phyloP scores from a whole-genome alignment of 306 rosid genomes.

The Malus asiatica region DNA sequence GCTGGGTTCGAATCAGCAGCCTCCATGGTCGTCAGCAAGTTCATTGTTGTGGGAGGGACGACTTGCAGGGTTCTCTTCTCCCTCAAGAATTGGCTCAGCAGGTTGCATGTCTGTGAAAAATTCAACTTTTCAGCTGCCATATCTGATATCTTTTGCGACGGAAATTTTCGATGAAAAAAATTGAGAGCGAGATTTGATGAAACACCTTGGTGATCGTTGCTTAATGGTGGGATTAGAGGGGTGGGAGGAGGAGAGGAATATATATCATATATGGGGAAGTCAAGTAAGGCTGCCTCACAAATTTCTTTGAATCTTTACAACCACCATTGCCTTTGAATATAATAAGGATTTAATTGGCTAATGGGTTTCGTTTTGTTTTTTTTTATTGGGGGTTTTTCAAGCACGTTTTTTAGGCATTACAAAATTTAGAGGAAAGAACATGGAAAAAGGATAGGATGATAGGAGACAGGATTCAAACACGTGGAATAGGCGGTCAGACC shows the following conservation, averaged over 20 bases:
- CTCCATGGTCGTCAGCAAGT: conserved; percentile 38
- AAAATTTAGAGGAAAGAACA: background rate
- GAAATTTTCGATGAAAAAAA: no score
- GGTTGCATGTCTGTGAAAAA: conserved; percentile 66
- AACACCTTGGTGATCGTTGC: background rate
- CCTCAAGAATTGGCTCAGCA: conserved; percentile 66
- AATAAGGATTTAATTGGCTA: background rate
- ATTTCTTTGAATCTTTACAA: conserved; percentile 26
- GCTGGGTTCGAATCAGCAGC: conserved; percentile 15
- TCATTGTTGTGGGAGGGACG: conserved; percentile 14
- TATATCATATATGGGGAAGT: background rate
- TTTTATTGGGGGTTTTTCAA: background rate
- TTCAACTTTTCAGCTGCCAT: conserved; percentile 49
- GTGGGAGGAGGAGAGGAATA: background rate
- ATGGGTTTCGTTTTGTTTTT: background rate
- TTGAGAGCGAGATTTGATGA: background rate
- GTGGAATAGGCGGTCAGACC: background rate
- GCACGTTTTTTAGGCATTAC: conserved; percentile 58
- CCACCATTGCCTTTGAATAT: background rate
- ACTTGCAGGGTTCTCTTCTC: conserved; percentile 32
- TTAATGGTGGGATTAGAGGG: background rate
- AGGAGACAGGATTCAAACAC: background rate
- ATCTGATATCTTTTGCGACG: background rate
- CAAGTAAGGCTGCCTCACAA: conserved; percentile 11
- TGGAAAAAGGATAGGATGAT: background rate